phyloP scores from a whole-genome alignment of 495 filamentous ascomycete species.

The Polyplosphaeria fusca region DNA sequence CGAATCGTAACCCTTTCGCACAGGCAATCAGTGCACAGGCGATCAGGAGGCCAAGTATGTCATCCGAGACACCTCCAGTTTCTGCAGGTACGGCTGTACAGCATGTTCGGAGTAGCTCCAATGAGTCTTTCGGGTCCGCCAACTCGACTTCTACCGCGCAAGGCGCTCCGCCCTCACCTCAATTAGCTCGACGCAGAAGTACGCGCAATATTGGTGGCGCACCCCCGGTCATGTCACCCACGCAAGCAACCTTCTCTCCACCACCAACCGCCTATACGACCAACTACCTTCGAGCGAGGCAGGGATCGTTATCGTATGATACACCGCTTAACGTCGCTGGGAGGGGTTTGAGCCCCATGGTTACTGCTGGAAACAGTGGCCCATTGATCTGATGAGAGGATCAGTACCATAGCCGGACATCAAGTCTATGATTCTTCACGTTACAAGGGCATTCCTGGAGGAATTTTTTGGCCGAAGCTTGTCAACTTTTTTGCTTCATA shows the following conservation, averaged over 20 bases:
- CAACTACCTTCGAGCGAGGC: slow-evolving; percentile 18
- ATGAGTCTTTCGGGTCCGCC: slow-evolving; percentile 19
- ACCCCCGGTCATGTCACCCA: background rate
- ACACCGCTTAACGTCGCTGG: slow-evolving; percentile 14
- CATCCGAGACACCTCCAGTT: slow-evolving; percentile 2
- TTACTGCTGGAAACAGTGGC: slow-evolving; percentile 11
- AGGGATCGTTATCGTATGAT: slow-evolving; percentile 20
- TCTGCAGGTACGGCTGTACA: background rate
- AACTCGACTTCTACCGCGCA: slow-evolving; percentile 3
- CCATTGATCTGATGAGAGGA: slow-evolving; percentile 21
- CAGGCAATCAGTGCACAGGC: slow-evolving; percentile 1
- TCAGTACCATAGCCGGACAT: too few species aligned
- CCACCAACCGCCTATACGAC: slow-evolving; percentile 13
- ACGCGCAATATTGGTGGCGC: slow-evolving; percentile 25
- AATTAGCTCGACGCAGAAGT: slow-evolving; percentile 24
- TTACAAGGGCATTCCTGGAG: too few species aligned
- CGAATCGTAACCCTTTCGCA: slow-evolving; percentile 24
- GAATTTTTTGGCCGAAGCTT: too few species aligned
- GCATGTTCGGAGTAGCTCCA: slow-evolving; percentile 23
- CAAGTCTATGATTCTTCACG: too few species aligned
- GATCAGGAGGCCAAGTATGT: slow-evolving; percentile 11
- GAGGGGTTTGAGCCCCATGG: slow-evolving; percentile 26
- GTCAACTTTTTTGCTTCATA: too few species aligned
- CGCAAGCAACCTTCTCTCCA: slow-evolving; percentile 2
- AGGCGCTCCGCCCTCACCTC: slow-evolving; percentile 14